phyloP scores from a whole-genome alignment of 345 rosid genomes.

The Aquilaria yunnanensis region DNA sequence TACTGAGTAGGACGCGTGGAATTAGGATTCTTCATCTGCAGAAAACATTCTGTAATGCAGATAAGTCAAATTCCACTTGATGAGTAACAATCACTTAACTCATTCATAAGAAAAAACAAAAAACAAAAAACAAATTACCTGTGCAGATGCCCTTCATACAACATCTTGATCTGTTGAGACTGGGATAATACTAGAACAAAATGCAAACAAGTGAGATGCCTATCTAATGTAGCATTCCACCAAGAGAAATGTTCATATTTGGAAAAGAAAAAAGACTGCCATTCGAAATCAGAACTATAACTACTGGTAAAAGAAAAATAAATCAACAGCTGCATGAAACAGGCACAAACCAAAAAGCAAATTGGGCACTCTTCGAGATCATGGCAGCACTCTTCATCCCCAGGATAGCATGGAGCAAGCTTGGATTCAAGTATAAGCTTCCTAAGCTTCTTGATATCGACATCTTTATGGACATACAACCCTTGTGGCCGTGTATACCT shows the following conservation, averaged over 20 bases:
- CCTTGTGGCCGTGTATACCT: conserved; percentile 91
- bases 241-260: background rate
- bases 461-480: conserved; percentile 78
- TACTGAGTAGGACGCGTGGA: conserved; percentile 95
- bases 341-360: conserved; percentile 82
- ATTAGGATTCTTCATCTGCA: conserved; percentile 98
- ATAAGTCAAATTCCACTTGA: conserved; percentile 12
- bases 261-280: conserved; percentile 1
- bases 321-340: conserved; percentile 5
- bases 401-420: conserved; percentile 98
- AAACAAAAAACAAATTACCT: conserved; percentile 32
- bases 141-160: conserved; percentile 97
- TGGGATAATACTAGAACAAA: conserved; percentile 71
- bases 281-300: background rate
- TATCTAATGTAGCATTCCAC: background rate
- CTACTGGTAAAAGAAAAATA: background rate
- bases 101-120: conserved; percentile 1
- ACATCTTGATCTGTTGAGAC: conserved; percentile 94
- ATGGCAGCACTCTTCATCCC: conserved; percentile 63
- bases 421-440: conserved; percentile 92
- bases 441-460: conserved; percentile 88
- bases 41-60: conserved; percentile 80
- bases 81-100: conserved; percentile 2
- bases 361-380: conserved; percentile 98
- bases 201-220: conserved; percentile 11